Percentiles rank a stretch among this genome's conserved stretches.
Evolutionary conservation across 768 basidiomycete genomes (phyloP).

Genomic region (Pleurotus djamor): DNA sequence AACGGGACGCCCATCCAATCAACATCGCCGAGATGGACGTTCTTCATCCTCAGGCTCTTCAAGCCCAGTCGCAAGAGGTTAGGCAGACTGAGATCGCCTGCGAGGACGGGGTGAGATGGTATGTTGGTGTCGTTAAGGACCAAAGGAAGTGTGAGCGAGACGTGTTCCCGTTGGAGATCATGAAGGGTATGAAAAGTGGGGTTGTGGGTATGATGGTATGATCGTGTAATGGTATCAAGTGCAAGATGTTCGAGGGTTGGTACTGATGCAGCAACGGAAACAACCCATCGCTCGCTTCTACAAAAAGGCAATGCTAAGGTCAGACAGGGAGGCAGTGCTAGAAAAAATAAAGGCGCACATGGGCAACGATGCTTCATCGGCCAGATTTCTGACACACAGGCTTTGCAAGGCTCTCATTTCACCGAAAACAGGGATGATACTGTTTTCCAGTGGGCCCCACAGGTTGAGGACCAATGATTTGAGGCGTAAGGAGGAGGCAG

Average conservation of each 20-base stretch:
- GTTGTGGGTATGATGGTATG: slow-evolving; percentile 48
- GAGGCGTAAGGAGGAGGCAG: slow-evolving; percentile 41
- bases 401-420: slow-evolving; percentile 37
- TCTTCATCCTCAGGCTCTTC: slow-evolving; percentile 58
- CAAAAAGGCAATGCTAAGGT: slow-evolving; percentile 2
- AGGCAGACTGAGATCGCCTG: slow-evolving; percentile 58
- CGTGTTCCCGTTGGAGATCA: slow-evolving; percentile 30
- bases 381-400: slow-evolving; percentile 47
- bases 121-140: slow-evolving; percentile 62
- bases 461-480: slow-evolving; percentile 44
- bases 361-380: slow-evolving; percentile 35
- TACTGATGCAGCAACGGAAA: slow-evolving; percentile 62
- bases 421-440: slow-evolving; percentile 47
- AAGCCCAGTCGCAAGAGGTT: slow-evolving; percentile 65
- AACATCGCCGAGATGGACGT: slow-evolving; percentile 69
- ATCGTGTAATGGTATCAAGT: slow-evolving; percentile 65
- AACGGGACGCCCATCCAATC: slow-evolving; percentile 40
- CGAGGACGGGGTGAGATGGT: slow-evolving; percentile 51
- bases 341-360: slow-evolving; percentile 34
- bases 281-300: slow-evolving; percentile 70
- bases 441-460: slow-evolving; percentile 46
- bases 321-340: slow-evolving; percentile 1
- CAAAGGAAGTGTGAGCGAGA: slow-evolving; percentile 56
- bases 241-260: slow-evolving; percentile 53
- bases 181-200: neutral